Evolutionary conservation across 2,329 filamentous ascomycete genomes (phyloP).

Genomic region (Nemania sp.): DNA sequence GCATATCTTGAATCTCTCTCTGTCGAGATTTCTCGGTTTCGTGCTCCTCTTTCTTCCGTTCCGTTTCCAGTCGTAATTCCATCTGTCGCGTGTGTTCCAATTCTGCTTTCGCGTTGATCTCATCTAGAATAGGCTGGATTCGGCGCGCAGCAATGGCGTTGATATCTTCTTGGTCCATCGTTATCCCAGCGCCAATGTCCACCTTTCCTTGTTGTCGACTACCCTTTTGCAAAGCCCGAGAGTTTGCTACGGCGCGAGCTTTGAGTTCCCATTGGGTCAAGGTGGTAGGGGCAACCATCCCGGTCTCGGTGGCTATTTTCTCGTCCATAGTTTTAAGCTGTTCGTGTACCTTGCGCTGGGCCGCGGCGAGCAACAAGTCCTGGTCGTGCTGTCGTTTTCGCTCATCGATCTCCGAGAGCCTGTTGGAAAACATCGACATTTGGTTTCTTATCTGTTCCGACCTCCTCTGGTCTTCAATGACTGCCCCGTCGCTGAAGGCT

Average conservation of each 20-base stretch:
- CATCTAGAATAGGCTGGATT: slow-evolving; percentile 82
- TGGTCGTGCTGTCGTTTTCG: slow-evolving; percentile 78
- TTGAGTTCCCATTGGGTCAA: slow-evolving; percentile 79
- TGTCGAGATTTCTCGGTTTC: slow-evolving; percentile 54
- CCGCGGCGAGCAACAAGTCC: slow-evolving; percentile 73
- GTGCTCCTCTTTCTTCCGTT: slow-evolving; percentile 65
- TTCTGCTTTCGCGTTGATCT: slow-evolving; percentile 80
- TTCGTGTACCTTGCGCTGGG: slow-evolving; percentile 83
- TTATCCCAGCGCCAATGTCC: slow-evolving; percentile 79
- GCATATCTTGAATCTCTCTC: slow-evolving; percentile 57
- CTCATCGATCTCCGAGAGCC: slow-evolving; percentile 69
- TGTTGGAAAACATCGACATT: slow-evolving; percentile 76
- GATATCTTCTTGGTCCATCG: slow-evolving; percentile 76
- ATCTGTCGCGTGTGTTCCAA: slow-evolving; percentile 69
- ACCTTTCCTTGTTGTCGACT: slow-evolving; percentile 59
- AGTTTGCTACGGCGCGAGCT: slow-evolving; percentile 70
- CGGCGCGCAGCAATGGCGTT: slow-evolving; percentile 77
- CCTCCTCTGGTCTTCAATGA: slow-evolving; percentile 66
- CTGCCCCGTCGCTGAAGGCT: slow-evolving; percentile 68
- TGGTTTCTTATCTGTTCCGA: slow-evolving; percentile 76
- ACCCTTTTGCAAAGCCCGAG: slow-evolving; percentile 64
- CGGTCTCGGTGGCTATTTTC: slow-evolving; percentile 75
- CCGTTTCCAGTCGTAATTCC: slow-evolving; percentile 65
- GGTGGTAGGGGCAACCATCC: slow-evolving; percentile 70
- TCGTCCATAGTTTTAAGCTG: slow-evolving; percentile 81